Conservation (phyloP, 2,329 filamentous ascomycete genomes). For the Incumbomyces delicatus region DNA sequence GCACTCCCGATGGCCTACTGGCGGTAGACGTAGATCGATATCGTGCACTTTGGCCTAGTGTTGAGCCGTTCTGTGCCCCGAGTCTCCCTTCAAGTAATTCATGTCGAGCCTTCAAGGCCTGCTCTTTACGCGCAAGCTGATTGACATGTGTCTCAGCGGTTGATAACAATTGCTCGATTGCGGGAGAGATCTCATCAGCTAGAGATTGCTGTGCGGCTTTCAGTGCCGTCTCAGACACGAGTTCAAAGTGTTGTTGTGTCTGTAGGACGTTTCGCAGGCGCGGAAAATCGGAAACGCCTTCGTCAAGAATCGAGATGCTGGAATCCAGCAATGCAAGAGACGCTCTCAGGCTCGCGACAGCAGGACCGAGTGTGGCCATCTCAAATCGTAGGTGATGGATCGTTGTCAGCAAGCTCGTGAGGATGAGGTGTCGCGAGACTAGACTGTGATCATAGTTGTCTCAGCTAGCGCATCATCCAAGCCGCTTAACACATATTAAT, state of each 20-base stretch:
- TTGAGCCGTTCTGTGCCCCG: slow-evolving; percentile 27
- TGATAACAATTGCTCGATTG: slow-evolving; percentile 66
- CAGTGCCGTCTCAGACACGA: slow-evolving; percentile 76
- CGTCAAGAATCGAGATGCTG: slow-evolving; percentile 52
- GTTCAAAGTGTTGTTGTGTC: slow-evolving; percentile 76
- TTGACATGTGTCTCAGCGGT: slow-evolving; percentile 77
- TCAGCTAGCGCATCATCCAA: no score
- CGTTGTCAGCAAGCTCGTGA: no score
- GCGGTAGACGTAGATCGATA: slow-evolving; percentile 16
- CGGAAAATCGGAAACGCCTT: slow-evolving; percentile 53
- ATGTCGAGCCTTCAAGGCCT: slow-evolving; percentile 69
- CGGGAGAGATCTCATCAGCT: slow-evolving; percentile 81
- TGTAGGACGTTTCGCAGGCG: slow-evolving; percentile 53
- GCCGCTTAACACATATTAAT: no score
- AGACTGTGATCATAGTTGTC: no score
- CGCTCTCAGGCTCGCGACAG: slow-evolving; percentile 50
- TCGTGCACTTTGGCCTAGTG: slow-evolving; percentile 7
- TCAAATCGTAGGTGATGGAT: not conserved
- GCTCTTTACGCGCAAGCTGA: slow-evolving; percentile 70
- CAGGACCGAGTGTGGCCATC: slow-evolving; percentile 44
- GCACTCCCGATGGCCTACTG: slow-evolving; percentile 16
- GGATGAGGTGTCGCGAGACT: no score
- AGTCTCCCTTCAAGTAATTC: slow-evolving; percentile 72
- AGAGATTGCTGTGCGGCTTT: slow-evolving; percentile 73
- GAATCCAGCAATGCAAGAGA: slow-evolving; percentile 54